phyloP scores from a whole-genome alignment of 768 basidiomycete genomes.

The Pisolithus sp. region DNA sequence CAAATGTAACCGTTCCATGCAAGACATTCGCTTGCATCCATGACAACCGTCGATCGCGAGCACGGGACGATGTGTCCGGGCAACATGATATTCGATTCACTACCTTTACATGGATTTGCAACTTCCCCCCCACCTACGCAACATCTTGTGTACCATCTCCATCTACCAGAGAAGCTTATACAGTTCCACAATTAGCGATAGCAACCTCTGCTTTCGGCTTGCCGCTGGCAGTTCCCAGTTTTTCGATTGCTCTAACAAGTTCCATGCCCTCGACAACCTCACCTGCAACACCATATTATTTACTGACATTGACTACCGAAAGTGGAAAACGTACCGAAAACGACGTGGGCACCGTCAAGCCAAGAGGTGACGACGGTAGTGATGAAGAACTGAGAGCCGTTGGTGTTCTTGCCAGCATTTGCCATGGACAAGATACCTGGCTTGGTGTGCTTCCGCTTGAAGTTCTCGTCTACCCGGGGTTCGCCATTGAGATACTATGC shows the following conservation, averaged over 20 bases:
- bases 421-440: conserved; percentile 71
- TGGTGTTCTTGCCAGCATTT: conserved; percentile 76
- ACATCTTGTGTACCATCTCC: no score
- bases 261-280: conserved; percentile 66
- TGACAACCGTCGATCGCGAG: no score
- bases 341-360: conserved; percentile 82
- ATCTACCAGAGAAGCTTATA: conserved; percentile 16
- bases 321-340: conserved; percentile 56
- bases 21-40: no score
- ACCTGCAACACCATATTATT: conserved; percentile 27
- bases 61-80: no score
- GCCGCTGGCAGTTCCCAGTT: conserved; percentile 33
- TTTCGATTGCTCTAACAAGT: conserved; percentile 41
- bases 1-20: no score
- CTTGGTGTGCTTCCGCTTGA: conserved; percentile 66
- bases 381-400: conserved; percentile 90
- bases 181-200: conserved; percentile 47
- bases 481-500: conserved; percentile 12
- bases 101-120: no score
- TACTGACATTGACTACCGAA: not conserved
- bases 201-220: conserved; percentile 37
- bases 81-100: no score
- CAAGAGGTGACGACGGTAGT: conserved; percentile 72
- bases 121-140: no score
- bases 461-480: conserved; percentile 70